Percentiles rank a stretch among this genome's conserved stretches.
These are phyloP conservation scores for Stemphylium vesicarium DNA, from an alignment of 2,329 filamentous ascomycete species.

Conservation along the genomic window DNA sequence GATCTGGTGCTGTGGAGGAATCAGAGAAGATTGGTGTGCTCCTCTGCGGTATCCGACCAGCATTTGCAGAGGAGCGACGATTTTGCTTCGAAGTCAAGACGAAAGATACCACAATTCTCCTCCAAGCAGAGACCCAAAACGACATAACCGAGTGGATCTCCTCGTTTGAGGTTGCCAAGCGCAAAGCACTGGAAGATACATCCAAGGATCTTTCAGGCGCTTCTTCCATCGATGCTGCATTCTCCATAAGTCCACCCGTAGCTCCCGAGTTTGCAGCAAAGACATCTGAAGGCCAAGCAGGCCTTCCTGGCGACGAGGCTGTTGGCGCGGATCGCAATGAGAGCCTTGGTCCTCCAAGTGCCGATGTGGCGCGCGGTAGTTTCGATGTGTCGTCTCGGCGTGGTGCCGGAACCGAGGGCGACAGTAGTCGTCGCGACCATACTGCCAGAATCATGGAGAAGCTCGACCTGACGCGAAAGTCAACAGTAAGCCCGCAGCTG, in stretches of 20 bases:
- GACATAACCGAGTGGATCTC: slow-evolving; percentile 96
- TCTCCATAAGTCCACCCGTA: slow-evolving; percentile 87
- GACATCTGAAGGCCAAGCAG: slow-evolving; percentile 68
- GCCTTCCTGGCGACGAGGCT: slow-evolving; percentile 62
- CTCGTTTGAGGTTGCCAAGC: slow-evolving; percentile 92
- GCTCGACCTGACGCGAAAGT: slow-evolving; percentile 85
- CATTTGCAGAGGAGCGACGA: slow-evolving; percentile 87
- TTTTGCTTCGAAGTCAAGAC: slow-evolving; percentile 99
- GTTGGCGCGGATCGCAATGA: slow-evolving; percentile 63
- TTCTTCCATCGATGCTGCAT: slow-evolving; percentile 72
- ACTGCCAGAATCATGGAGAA: slow-evolving; percentile 90
- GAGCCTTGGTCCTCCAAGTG: slow-evolving; percentile 69
- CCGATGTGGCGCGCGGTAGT: slow-evolving; percentile 68
- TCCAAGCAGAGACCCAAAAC: slow-evolving; percentile 90
- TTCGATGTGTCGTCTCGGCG: slow-evolving; percentile 68
- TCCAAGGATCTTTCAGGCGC: slow-evolving; percentile 57
- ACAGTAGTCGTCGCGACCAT: slow-evolving; percentile 77
- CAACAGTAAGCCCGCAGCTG: slow-evolving; percentile 62
- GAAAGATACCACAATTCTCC: slow-evolving; percentile 85
- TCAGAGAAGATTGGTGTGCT: slow-evolving; percentile 95
- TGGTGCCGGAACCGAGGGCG: slow-evolving; percentile 67
- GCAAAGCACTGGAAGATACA: slow-evolving; percentile 82
- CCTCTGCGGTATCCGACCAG: slow-evolving; percentile 89
- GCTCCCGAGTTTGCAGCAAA: slow-evolving; percentile 91
- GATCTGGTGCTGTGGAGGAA: slow-evolving; percentile 85